Evolutionary conservation across 23 red algal species (phyloP), one percentile per base, ranked within the genome.

Genomic region (Pyropia yezoensis): DNA sequence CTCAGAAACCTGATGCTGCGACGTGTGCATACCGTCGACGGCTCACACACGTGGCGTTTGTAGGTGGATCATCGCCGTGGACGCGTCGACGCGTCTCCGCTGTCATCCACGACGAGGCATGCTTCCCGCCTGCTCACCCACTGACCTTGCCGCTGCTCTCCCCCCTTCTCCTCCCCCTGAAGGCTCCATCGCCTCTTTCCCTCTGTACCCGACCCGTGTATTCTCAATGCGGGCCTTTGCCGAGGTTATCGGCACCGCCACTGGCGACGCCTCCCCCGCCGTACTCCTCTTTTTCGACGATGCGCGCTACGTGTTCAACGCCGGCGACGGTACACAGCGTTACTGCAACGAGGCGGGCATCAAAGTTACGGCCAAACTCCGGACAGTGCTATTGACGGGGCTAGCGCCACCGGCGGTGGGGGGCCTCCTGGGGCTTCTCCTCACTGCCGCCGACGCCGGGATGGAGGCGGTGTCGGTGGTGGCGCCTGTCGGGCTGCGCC

Each of bases 291-390:
- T 86, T 25, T 90, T 90, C 49, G 85, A 90, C 20, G 85, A 97
- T 32, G 62, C 62, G 4, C 77, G 93, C 18, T 85, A 89, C 61
- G 34, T 97, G 14, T 97, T 97, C 63, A 66, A 97, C 52, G 90
- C 85, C 53, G 85, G 93, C 18, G 93, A 97, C 49, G 93, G 93
- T 20, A 87, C 78, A 1, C 93, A 97, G 57, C 80, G 93, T 14
- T 57, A 91, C 22, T 90, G 73, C 58, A 63, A 67, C 26, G 93
- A 97, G 72, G 79, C 81, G 19, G 63, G 63, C 12, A 64, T 95
- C 27, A 90, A 82, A 59, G 71, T 90, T 59, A 49, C 59, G 3
- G 66, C 53, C 14, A 66, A 71, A n/a, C 59, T 97, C 21, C 69
- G 74, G 14, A 27, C 62, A 1, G 59, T 97, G 23, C 83, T 83